Evolutionary conservation across 306 rosid species (phyloP), one percentile per base, ranked within the genome.

Genomic region (Begonia masoniana): DNA sequence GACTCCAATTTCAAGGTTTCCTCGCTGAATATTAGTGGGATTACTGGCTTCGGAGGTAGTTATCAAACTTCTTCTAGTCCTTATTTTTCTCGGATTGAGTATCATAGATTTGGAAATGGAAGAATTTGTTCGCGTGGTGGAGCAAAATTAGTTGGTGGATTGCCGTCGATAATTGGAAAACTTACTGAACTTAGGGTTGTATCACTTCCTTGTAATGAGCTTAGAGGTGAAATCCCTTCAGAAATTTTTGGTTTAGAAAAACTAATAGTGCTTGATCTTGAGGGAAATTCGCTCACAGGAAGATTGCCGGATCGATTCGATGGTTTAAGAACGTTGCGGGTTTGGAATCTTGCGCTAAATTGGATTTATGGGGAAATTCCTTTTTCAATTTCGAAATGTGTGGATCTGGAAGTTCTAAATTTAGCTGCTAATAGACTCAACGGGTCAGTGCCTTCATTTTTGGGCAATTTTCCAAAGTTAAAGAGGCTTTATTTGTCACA

Each of bases 221-320:
- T 65, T 3, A 47, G 56, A 51, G 76, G 68, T 12, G 72, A 56
- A 31, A 53, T 61, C 52, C 72, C 76, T 43, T 10, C 14, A 43
- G 61, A 51, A 19, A 51, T 71, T 71, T 71, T 52, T 63, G 61
- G 68, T 43, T 50, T 71, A 23, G 57, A 66, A 62, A 66, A 71
- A 36, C 57, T 71, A 14, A 60, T 46, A 56, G 76, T 71, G 68
- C 64, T 71, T 63, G 72, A 71, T 66, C 72, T 71, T n/a, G 76
- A 71, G 54, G 76, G 76, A 2, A 71, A 71, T 52, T 52, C 45
- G 61, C 46, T 71, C 21, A 47, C 50, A 0, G 72, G 76, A n/a
- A 51, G 57, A 47, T 56, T 65, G 43, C 68, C 68, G 3, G 11
- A 14, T 41, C 8, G 16, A 10, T 71, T 71, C 24, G n/a, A 14